Base-by-base conservation (phyloP, 805 yeast genomes). In the Wickerhamiella kurtzmanii region DNA sequence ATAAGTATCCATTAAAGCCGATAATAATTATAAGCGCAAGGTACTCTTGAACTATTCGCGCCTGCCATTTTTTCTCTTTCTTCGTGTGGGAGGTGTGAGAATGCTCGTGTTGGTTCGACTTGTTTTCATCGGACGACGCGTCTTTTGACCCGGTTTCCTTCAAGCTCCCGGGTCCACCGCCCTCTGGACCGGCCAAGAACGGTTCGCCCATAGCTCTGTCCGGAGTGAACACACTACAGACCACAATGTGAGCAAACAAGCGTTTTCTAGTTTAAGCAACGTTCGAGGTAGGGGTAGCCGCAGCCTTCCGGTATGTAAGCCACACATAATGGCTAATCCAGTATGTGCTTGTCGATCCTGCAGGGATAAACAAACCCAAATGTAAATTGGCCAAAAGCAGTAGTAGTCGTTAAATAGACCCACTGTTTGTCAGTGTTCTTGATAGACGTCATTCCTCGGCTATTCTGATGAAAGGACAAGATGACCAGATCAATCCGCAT, bases 1-100 rank as follows among this genome's bases (percentile, higher is more conserved):
- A 43, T 5, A 47, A 6, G 43, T 54, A 54, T 2, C 48, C 58
- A 38, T 54, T 37, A 19, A 50, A 3, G 4, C 53, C 55, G 1
- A 54, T 6, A 18, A 38, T 20, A 16, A 38, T 22, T 6, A 25
- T 11, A 8, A 38, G 25, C 9, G 41, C 22, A 11, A 38, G 22
- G 22, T 19, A 38, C n/a, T 38, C 41, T 6, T 25, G 32, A 11
- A 25, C 32, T 25, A 25, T 25, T 25, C 32, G 32, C 32, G 32
- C 32, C 9, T 25, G 32, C 32, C 32, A 25, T 11, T 25, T 25
- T 25, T 25, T 6, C 32, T n/a, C n/a, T n/a, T 25, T 25, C 32
- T 25, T 25, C 11, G 6, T 25, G 32, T 25, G 32, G 6, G 32
- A 25, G 6, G 32, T 11, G 32, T 25, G 32, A 11, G 6, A 6